These are phyloP conservation scores for Aspergillus alliaceus DNA, from an alignment of 2,329 filamentous ascomycete genomes.

Conservation along the genomic window DNA sequence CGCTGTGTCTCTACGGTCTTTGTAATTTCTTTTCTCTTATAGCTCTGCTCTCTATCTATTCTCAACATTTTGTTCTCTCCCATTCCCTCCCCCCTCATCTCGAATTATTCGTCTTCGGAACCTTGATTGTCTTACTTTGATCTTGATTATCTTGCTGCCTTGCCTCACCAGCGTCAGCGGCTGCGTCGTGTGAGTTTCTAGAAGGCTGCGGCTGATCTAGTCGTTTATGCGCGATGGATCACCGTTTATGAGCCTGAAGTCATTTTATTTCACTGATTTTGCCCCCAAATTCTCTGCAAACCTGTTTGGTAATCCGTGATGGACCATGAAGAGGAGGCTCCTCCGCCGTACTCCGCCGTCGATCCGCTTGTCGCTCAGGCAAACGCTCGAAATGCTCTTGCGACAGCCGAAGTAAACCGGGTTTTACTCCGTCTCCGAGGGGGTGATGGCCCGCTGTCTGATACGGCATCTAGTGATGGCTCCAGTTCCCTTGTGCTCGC, in stretches of 20 bases:
- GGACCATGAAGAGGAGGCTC: slow-evolving; percentile 41
- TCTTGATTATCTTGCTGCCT: slow-evolving; percentile 34
- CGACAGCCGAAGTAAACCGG: slow-evolving; percentile 11
- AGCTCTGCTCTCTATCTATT: not conserved
- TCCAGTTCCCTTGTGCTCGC: slow-evolving; percentile 17
- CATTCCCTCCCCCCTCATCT: not conserved
- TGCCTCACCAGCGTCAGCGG: slow-evolving; percentile 15
- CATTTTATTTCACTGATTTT: not conserved
- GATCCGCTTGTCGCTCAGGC: slow-evolving; percentile 32
- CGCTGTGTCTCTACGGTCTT: not conserved
- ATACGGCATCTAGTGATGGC: slow-evolving; percentile 14
- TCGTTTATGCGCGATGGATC: slow-evolving; percentile 18
- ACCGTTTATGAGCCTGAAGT: slow-evolving; percentile 8
- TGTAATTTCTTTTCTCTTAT: not conserved
- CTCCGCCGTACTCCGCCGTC: slow-evolving; percentile 43
- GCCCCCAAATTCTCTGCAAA: not conserved
- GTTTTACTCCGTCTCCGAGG: slow-evolving; percentile 20
- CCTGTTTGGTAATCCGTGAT: slow-evolving; percentile 20
- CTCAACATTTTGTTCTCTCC: not conserved
- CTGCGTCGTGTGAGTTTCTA: slow-evolving; percentile 7
- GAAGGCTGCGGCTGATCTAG: slow-evolving; percentile 3
- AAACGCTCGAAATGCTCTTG: slow-evolving; percentile 15
- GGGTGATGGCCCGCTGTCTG: slow-evolving; percentile 17
- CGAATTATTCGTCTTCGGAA: not conserved
- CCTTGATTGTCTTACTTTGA: not conserved